Evolutionary conservation across 257 asterid species (phyloP).

Genomic region (Fraxinus quadrangulata): DNA sequence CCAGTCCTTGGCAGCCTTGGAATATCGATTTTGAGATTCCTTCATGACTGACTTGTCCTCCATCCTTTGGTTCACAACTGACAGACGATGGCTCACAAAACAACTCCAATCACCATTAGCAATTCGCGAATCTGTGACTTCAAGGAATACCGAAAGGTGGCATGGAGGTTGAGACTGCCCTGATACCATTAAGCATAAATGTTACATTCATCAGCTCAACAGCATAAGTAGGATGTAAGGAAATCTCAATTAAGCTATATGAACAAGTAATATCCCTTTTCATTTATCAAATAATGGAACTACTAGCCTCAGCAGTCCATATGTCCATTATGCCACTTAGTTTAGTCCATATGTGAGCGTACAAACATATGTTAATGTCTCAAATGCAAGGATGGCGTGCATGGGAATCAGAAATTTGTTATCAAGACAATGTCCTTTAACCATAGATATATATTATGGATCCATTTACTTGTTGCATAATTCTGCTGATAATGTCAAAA

Average conservation of each 20-base stretch:
- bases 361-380: constrained; percentile 4
- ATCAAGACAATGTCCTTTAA: constrained; percentile 21
- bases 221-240: constrained; percentile 18
- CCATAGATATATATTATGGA: constrained; percentile 16
- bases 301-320: constrained; percentile 16
- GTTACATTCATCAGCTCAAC: constrained; percentile 35
- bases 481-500: constrained; percentile 23
- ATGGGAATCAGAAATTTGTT: constrained; percentile 16
- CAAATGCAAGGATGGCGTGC: constrained; percentile 20
- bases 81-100: constrained; percentile 96
- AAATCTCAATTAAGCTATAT: constrained; percentile 19
- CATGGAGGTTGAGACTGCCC: constrained; percentile 99
- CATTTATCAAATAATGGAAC: constrained; percentile 18
- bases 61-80: constrained; percentile 80
- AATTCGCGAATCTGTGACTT: constrained; percentile 95
- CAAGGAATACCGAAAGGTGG: constrained; percentile 98
- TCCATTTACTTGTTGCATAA: constrained; percentile 5
- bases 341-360: constrained; percentile 5
- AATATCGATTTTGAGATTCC: constrained; percentile 98
- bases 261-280: constrained; percentile 12
- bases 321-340: constrained; percentile 4
- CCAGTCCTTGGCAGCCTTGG: constrained; percentile 99
- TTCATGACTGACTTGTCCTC: constrained; percentile 92
- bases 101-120: constrained; percentile 95
- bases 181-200: constrained; percentile 52